phyloP scores from a whole-genome alignment of 495 filamentous ascomycete species.

The Aspergillus carlsbadensis region DNA sequence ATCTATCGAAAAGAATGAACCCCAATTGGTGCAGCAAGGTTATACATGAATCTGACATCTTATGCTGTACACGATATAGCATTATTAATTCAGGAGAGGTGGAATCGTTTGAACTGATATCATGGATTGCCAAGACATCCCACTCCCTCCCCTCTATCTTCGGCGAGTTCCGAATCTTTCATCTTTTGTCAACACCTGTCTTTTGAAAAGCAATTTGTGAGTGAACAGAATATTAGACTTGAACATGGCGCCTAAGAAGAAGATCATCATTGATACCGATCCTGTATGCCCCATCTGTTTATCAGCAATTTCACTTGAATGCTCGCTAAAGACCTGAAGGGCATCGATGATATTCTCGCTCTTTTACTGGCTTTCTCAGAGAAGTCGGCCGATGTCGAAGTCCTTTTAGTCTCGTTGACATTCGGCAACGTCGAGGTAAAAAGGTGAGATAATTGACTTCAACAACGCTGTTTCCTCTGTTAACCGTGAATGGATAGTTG shows the following conservation, averaged over 20 bases:
- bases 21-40: too few relatives aligned
- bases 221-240: not conserved
- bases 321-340: slow-evolving; percentile 43
- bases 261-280: slow-evolving; percentile 93
- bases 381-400: slow-evolving; percentile 79
- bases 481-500: slow-evolving; percentile 51
- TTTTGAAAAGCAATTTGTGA: not conserved
- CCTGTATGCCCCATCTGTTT: slow-evolving; percentile 49
- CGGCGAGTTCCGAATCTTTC: not conserved
- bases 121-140: slow-evolving; percentile 19
- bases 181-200: too few relatives aligned
- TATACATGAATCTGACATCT: not conserved
- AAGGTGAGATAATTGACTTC: slow-evolving; percentile 44
- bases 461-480: not conserved
- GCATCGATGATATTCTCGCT: slow-evolving; percentile 89
- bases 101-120: slow-evolving; percentile 17
- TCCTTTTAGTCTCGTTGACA: slow-evolving; percentile 85
- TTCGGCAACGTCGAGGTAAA: slow-evolving; percentile 90
- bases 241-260: slow-evolving; percentile 41
- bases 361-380: slow-evolving; percentile 81
- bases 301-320: not conserved
- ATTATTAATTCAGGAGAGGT: not conserved
- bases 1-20: too few relatives aligned
- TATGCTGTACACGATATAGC: not conserved
- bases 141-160: slow-evolving; percentile 9